phyloP scores from a whole-genome alignment of 495 filamentous ascomycete species.

The Clavariopsis aquatica region DNA sequence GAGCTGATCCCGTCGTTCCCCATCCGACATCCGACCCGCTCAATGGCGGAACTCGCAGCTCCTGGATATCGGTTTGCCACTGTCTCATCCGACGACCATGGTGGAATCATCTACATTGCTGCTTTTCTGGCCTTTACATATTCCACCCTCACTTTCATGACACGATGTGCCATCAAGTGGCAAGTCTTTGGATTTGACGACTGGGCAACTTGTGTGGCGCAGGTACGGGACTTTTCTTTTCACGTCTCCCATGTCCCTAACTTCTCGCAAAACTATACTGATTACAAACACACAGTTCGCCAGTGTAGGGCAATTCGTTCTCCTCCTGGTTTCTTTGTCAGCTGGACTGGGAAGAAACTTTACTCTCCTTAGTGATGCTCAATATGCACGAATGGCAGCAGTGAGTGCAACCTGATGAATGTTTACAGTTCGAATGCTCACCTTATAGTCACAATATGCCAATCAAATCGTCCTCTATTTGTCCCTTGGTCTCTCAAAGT shows the following conservation, averaged over 20 bases:
- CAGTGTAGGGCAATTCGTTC: constrained; percentile 10
- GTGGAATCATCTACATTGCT: constrained; percentile 33
- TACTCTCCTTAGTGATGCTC: constrained; percentile 11
- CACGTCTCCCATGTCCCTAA: background rate
- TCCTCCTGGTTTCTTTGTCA: constrained; percentile 11
- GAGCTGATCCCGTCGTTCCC: constrained; percentile 1
- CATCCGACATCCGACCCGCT: background rate
- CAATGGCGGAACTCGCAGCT: constrained; percentile 11
- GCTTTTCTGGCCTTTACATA: constrained; percentile 29
- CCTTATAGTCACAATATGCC: constrained; percentile 16
- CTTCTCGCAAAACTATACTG: background rate
- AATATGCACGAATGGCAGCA: constrained; percentile 7
- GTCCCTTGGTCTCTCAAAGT: constrained; percentile 27
- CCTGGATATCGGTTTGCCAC: constrained; percentile 20
- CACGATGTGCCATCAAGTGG: constrained; percentile 33
- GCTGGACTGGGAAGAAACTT: constrained; percentile 22
- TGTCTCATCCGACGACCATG: constrained; percentile 30
- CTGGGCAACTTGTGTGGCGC: constrained; percentile 29
- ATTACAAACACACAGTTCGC: background rate
- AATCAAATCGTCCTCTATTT: constrained; percentile 29
- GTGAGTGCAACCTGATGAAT: constrained; percentile 4
- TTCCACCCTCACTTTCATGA: constrained; percentile 24
- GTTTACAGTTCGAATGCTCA: background rate
- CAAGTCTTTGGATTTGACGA: constrained; percentile 34
- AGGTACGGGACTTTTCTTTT: background rate